Base-by-base conservation (phyloP, 1,284 basidiomycete species). In the Anthracocystis walkeri region DNA sequence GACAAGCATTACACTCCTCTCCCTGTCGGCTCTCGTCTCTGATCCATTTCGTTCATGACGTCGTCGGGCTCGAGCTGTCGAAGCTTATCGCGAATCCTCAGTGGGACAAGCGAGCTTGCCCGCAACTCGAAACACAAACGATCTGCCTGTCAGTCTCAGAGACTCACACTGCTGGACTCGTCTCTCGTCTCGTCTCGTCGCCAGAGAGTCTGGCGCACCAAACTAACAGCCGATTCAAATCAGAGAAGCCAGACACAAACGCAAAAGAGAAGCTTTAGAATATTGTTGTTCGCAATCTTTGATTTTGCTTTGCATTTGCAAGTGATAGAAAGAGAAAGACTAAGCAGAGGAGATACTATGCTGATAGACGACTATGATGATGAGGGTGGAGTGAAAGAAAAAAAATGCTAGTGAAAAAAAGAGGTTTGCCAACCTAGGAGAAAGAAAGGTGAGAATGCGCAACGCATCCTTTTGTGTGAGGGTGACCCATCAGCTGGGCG, bases 281-380 rank as follows among this genome's bases (percentile, higher is more conserved):
- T 20, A 23, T 49, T 46, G 60, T 69, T 63, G 66, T 64, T 69
- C 60, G 66, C 66, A 63, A 58, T 58, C 62, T 59, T 54, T 56
- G 62, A 42, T 59, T 62, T 69, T 69, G 60, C 61, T 69, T 69
- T 69, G 66, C 61, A 64, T 48, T 69, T 69, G 66, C 61, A 69
- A 69, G 66, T 51, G 20, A 29, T 25, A 46, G 54, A 57, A 35
- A 33, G 42, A 44, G n/a, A 52, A 48, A 66, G 27, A 52, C 60
- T 69, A 69, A 64, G 61, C 51, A 59, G 46, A 55, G 58, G 42
- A 31, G 16, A 41, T 41, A 46, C 48, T 44, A 60, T 68, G 65
- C 65, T 54, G 52, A 31, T 54, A 57, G 45, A 56, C 53, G 60
- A 48, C 48, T n/a, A 21, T 41, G 53, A 48, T 31, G 53, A 35